phyloP scores from a whole-genome alignment of 2,329 filamentous ascomycete species.

The Laburnicola sp. region DNA sequence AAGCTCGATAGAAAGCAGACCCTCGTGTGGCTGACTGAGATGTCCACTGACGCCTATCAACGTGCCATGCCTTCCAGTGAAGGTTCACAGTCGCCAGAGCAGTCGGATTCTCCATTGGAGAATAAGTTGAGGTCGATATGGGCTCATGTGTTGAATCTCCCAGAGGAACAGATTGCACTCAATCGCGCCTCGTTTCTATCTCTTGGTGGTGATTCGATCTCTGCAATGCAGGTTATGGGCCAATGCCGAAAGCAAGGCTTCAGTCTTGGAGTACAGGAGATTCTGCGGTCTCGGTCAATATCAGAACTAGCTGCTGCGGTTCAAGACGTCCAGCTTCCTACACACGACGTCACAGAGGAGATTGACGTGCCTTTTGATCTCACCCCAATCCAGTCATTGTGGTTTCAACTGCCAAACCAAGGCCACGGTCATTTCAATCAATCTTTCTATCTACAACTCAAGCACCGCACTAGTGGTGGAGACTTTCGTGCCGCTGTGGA shows the following conservation, averaged over 20 bases:
- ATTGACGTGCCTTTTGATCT: slow-evolving; percentile 36
- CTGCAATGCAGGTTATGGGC: slow-evolving; percentile 26
- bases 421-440: slow-evolving; percentile 42
- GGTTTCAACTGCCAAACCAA: slow-evolving; percentile 37
- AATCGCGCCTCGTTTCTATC: slow-evolving; percentile 20
- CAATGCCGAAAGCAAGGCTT: slow-evolving; percentile 14
- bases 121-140: slow-evolving; percentile 31
- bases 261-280: slow-evolving; percentile 19
- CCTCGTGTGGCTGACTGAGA: slow-evolving; percentile 18
- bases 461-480: slow-evolving; percentile 24
- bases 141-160: slow-evolving; percentile 29
- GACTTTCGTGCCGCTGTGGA: slow-evolving; percentile 31
- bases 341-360: slow-evolving; percentile 28
- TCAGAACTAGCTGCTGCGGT: slow-evolving; percentile 20
- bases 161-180: slow-evolving; percentile 18
- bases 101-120: slow-evolving; percentile 12
- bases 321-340: slow-evolving; percentile 21
- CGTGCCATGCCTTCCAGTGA: slow-evolving; percentile 1
- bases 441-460: slow-evolving; percentile 38
- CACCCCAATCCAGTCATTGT: slow-evolving; percentile 40
- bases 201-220: slow-evolving; percentile 32
- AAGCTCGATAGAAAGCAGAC: slow-evolving; percentile 23
- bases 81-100: not conserved
- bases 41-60: not conserved
- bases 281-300: slow-evolving; percentile 31